Base-by-base conservation (phyloP, 345 rosid genomes). In the Boechera divaricarpa region DNA sequence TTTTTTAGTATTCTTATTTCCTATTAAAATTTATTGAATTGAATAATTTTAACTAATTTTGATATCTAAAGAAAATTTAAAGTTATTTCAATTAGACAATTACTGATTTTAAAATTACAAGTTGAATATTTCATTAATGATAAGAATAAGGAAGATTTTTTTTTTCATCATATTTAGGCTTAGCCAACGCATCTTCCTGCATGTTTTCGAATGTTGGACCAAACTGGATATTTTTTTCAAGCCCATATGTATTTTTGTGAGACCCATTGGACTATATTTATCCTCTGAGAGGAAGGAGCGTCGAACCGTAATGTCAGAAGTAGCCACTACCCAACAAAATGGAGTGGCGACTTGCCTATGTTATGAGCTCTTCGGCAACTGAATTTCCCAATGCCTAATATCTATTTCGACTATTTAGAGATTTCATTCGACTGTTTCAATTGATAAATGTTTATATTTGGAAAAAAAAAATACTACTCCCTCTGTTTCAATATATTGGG, bases 371-470 rank as follows among this genome's bases (percentile, higher is more conserved):
- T 38, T 2, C 11, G 42, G 42, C 42, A 38, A 39, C 44, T 39
- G 13, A 39, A 38, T 38, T 38, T 39, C 10, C 44, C 12, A 39
- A 39, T 39, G 13, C 12, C 13, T 29, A 29, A 29, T 21, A 29
- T 29, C 12, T 10, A 7, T 35, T 35, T 35, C 38, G 44, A 21
- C 21, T 21, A 21, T 21, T 21, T 21, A 21, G 21, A 21, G 21
- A 21, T 0, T 21, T 21, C 21, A 0, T 35, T 35, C 8, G 44
- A 39, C 44, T 39, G 44, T 10, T 39, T 39, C 13, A 3, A 39
- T 3, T 10, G 44, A 31, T 53, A 73, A 53, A 74, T 65, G 72
- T 66, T 59, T n/a, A 35, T 3, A n/a, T 75, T 67, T 66, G 67
- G 59, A n/a, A 63, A 41, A 10, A 42, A 11, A 3, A 10, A 0